Evolutionary conservation across 768 basidiomycete species (phyloP).

Genomic region (Myochromella boudieri): DNA sequence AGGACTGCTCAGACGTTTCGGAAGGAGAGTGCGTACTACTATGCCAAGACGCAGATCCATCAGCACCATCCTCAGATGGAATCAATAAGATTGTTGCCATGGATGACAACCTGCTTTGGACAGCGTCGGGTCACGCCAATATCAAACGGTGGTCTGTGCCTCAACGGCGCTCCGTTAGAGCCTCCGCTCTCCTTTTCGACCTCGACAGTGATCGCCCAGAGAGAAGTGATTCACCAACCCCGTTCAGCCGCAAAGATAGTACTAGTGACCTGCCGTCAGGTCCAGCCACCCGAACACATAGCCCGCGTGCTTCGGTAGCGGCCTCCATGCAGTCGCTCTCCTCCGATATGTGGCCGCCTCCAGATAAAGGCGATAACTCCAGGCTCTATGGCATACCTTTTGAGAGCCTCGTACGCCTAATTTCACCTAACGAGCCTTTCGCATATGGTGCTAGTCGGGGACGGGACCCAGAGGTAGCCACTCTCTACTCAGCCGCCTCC

Average conservation of each 20-base stretch:
- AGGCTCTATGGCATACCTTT: conserved; percentile 66
- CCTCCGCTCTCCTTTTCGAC: conserved; percentile 16
- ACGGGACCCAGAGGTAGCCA: conserved; percentile 78
- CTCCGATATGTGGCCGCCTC: conserved; percentile 29
- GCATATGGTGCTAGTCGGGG: conserved; percentile 37
- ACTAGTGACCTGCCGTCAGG: conserved; percentile 29
- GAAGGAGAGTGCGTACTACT: conserved; percentile 90
- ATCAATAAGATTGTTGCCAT: conserved; percentile 82
- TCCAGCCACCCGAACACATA: too few species aligned
- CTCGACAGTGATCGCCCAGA: conserved; percentile 13
- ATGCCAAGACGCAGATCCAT: conserved; percentile 59
- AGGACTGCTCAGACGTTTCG: conserved; percentile 73
- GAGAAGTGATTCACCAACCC: conserved; percentile 18
- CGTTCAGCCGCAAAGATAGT: conserved; percentile 17
- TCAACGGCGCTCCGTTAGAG: conserved; percentile 38
- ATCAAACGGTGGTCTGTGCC: conserved; percentile 84
- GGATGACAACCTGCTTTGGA: conserved; percentile 88
- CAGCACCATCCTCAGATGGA: conserved; percentile 40
- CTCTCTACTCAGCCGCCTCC: conserved; percentile 84
- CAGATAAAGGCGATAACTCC: conserved; percentile 29
- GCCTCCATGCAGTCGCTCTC: conserved; percentile 35
- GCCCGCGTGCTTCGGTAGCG: conserved; percentile 27
- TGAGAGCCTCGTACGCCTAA: conserved; percentile 65
- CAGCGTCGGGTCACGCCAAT: conserved; percentile 79
- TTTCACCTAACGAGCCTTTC: conserved; percentile 67